These are phyloP conservation scores for Lentithecium fluviatile DNA, from an alignment of 495 filamentous ascomycete species.

Conservation along the genomic window DNA sequence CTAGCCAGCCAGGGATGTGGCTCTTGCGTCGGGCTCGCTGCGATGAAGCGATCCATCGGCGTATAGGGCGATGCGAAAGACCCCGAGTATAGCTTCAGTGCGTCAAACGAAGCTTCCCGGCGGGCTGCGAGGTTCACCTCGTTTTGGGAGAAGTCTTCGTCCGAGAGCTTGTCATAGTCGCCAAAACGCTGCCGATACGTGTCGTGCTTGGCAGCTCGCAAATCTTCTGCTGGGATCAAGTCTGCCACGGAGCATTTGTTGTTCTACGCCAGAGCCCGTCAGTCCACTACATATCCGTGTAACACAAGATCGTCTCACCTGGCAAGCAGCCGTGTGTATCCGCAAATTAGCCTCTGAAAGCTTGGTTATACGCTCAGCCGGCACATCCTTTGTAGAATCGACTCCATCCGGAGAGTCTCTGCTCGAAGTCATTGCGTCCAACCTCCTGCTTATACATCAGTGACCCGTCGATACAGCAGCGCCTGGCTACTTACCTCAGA, in stretches of 20 bases:
- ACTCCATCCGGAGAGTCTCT: too few relatives aligned
- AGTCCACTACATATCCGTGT: background rate
- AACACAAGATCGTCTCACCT: slow-evolving; percentile 1
- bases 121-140: slow-evolving; percentile 1
- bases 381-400: too few relatives aligned
- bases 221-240: slow-evolving; percentile 18
- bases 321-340: slow-evolving; percentile 18
- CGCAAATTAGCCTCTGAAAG: slow-evolving; percentile 24
- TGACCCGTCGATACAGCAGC: too few relatives aligned
- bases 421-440: too few relatives aligned
- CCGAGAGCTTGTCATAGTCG: slow-evolving; percentile 8
- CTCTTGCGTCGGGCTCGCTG: slow-evolving; percentile 20
- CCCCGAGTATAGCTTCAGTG: slow-evolving; percentile 24
- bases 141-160: background rate
- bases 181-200: slow-evolving; percentile 11
- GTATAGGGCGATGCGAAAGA: slow-evolving; percentile 12
- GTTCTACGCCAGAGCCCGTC: slow-evolving; percentile 7
- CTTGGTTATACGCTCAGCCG: background rate
- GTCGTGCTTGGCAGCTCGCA: slow-evolving; percentile 6
- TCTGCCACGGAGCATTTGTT: slow-evolving; percentile 8
- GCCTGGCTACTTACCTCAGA: too few relatives aligned
- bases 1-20: slow-evolving; percentile 28
- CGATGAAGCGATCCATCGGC: slow-evolving; percentile 24
- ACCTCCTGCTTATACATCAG: too few relatives aligned
- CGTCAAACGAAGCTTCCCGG: slow-evolving; percentile 8